A percentile compares a stretch with the other conserved stretches of the same genome.
phyloP scores from a whole-genome alignment of 805 yeast genomes.

The Ascoidea asiatica region DNA sequence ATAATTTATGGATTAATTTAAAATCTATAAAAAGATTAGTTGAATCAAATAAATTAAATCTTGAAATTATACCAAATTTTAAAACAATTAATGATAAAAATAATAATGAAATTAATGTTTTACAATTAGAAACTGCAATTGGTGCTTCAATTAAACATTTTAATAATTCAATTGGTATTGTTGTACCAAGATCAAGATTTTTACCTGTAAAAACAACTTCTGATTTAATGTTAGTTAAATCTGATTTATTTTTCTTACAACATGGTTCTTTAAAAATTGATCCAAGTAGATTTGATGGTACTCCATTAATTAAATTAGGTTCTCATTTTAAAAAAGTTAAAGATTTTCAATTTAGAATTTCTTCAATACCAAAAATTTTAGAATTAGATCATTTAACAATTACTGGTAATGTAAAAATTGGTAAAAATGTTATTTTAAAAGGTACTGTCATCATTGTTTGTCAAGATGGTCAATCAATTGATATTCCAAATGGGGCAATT shows the following conservation, averaged over 20 bases:
- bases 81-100: conserved; percentile 65
- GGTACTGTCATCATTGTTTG: conserved; percentile 98
- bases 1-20: conserved; percentile 94
- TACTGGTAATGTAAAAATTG: conserved; percentile 90
- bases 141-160: conserved; percentile 98
- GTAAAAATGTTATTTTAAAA: conserved; percentile 80
- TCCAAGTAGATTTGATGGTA: conserved; percentile 75
- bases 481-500: conserved; percentile 91
- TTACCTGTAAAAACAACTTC: conserved; percentile 97
- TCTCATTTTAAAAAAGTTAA: conserved; percentile 93
- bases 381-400: conserved; percentile 96
- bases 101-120: conserved; percentile 63
- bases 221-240: conserved; percentile 85
- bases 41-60: conserved; percentile 65
- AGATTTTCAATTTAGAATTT: conserved; percentile 77
- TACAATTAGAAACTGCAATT: conserved; percentile 96
- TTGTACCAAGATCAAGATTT: conserved; percentile 95
- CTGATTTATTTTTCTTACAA: conserved; percentile 80
- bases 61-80: conserved; percentile 92
- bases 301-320: conserved; percentile 92
- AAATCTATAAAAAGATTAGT: conserved; percentile 88
- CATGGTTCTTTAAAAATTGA: conserved; percentile 85
- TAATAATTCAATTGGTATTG: conserved; percentile 91
- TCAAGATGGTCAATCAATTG: conserved; percentile 92
- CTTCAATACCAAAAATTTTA: conserved; percentile 91